Evolutionary conservation across 306 rosid genomes (phyloP).

Genomic region (Quillaja saponaria): DNA sequence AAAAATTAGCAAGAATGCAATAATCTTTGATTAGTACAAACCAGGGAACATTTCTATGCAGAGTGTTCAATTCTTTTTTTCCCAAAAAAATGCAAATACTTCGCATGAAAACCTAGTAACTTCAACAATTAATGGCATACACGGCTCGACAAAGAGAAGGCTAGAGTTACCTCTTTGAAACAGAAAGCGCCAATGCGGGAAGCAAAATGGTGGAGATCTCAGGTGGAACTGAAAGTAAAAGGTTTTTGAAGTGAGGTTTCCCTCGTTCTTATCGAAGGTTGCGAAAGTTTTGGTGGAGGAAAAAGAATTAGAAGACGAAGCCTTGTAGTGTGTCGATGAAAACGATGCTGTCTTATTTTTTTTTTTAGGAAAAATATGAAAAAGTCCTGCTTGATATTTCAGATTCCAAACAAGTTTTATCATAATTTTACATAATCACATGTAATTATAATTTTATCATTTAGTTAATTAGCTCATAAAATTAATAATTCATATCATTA

Average conservation of each 20-base stretch:
- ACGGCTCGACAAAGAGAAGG: neutral
- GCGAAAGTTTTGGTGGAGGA: neutral
- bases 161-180: slow-evolving; percentile 39
- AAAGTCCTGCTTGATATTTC: too few relatives aligned
- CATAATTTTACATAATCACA: too few relatives aligned
- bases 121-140: neutral
- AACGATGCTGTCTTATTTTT: slow-evolving; percentile 35
- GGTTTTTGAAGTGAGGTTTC: neutral
- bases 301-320: slow-evolving; percentile 16
- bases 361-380: too few relatives aligned
- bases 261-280: slow-evolving; percentile 3
- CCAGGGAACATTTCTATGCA: neutral
- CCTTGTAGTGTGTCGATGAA: slow-evolving; percentile 35
- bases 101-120: neutral
- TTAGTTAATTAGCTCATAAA: too few relatives aligned
- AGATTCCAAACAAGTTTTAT: too few relatives aligned
- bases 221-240: slow-evolving; percentile 10
- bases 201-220: slow-evolving; percentile 13
- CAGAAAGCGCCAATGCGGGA: slow-evolving; percentile 40
- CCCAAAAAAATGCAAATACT: slow-evolving; percentile 1
- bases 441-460: too few relatives aligned
- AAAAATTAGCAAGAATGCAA: too few relatives aligned
- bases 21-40: too few relatives aligned
- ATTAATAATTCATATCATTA: too few relatives aligned
- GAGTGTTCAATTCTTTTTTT: neutral